Evolutionary conservation across 768 basidiomycete genomes (phyloP).

Genomic region (Piloderma croceum): DNA sequence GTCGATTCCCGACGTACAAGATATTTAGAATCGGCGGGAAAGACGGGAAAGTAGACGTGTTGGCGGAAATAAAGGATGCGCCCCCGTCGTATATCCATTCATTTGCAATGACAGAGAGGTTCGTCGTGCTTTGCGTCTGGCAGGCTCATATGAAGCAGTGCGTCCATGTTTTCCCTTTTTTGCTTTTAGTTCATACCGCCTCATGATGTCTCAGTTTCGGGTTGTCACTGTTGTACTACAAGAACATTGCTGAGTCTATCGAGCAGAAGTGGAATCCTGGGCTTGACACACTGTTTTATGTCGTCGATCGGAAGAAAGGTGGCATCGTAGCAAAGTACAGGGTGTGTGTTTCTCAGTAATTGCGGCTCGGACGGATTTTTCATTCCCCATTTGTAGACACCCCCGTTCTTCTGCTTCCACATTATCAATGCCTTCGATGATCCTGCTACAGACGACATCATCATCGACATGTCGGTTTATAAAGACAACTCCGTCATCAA

Average conservation of each 20-base stretch:
- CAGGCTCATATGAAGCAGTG: slow-evolving; percentile 15
- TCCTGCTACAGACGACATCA: slow-evolving; percentile 23
- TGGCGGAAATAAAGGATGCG: slow-evolving; percentile 33
- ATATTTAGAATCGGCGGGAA: slow-evolving; percentile 31
- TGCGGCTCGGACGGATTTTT: not conserved
- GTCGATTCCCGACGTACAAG: slow-evolving; percentile 21
- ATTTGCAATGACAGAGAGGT: slow-evolving; percentile 31
- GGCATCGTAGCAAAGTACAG: slow-evolving; percentile 34
- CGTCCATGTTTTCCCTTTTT: slow-evolving; percentile 2
- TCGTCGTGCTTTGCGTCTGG: slow-evolving; percentile 33
- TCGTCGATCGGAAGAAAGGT: slow-evolving; percentile 31
- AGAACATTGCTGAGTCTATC: slow-evolving; percentile 29
- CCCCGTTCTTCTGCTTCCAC: slow-evolving; percentile 37
- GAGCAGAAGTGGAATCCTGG: slow-evolving; percentile 23
- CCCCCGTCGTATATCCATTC: slow-evolving; percentile 36
- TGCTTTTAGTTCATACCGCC: not conserved
- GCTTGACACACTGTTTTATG: slow-evolving; percentile 29
- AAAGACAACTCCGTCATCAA: slow-evolving; percentile 27
- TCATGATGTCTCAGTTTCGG: slow-evolving; percentile 7
- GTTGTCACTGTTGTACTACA: slow-evolving; percentile 22
- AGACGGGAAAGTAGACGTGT: slow-evolving; percentile 22
- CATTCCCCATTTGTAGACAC: slow-evolving; percentile 8
- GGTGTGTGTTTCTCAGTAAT: slow-evolving; percentile 12
- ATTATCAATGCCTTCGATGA: slow-evolving; percentile 36
- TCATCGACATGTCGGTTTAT: slow-evolving; percentile 33